phyloP scores from a whole-genome alignment of 148 eudicot species.

The Camellia sinensis region DNA sequence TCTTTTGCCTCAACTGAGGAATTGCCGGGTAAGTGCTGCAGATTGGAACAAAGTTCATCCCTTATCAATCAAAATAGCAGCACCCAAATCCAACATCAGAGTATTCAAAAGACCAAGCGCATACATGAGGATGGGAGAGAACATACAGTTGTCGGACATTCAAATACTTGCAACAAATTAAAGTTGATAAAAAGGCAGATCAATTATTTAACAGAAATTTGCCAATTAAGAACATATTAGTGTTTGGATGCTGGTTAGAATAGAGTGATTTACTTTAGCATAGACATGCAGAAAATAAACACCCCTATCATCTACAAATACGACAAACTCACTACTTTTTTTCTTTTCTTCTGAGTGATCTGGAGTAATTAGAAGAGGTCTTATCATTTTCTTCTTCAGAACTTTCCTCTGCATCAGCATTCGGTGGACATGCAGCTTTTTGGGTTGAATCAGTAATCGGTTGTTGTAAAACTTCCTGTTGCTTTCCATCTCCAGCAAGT shows the following conservation, averaged over 20 bases:
- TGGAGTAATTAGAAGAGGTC: conserved; percentile 19
- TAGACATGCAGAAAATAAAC: conserved; percentile 1
- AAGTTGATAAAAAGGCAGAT: background rate
- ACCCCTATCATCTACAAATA: background rate
- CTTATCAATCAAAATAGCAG: background rate
- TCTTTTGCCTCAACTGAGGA: conserved; percentile 37
- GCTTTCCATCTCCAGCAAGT: conserved; percentile 11
- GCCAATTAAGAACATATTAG: background rate
- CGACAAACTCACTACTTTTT: conserved; percentile 26
- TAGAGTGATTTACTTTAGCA: background rate
- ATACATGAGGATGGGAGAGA: background rate
- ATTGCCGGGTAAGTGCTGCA: conserved; percentile 35
- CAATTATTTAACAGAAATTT: background rate
- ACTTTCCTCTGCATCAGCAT: conserved; percentile 27
- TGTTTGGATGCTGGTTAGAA: background rate
- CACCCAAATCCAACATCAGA: background rate
- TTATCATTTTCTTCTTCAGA: conserved; percentile 32
- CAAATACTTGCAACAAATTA: background rate
- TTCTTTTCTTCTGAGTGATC: conserved; percentile 22
- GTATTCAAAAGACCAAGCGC: background rate
- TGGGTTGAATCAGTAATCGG: conserved; percentile 16
- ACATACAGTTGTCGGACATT: background rate
- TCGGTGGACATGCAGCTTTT: conserved; percentile 19
- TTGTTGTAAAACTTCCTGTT: conserved; percentile 14
- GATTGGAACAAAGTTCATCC: background rate